Conservation (phyloP, 306 rosid species). For the Sesbania bispinosa region DNA sequence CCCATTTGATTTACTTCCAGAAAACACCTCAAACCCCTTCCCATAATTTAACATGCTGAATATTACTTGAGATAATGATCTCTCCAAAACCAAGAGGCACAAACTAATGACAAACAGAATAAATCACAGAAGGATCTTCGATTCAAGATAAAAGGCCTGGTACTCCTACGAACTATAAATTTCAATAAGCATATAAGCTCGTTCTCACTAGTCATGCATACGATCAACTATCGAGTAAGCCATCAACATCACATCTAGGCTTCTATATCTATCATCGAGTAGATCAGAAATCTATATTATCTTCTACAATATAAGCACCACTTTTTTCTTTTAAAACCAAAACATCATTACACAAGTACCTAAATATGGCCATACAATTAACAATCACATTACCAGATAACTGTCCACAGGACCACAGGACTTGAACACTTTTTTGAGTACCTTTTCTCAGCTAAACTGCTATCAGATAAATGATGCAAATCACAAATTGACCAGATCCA, state of each 20-base stretch:
- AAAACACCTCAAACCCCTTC: background rate
- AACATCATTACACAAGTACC: background rate
- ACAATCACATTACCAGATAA: background rate
- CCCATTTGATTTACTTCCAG: background rate
- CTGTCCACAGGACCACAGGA: background rate
- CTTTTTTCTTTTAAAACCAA: background rate
- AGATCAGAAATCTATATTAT: background rate
- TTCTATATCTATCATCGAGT: background rate
- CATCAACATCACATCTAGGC: background rate
- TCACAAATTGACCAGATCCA: background rate
- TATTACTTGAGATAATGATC: background rate
- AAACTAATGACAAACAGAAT: background rate
- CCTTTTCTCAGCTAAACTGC: background rate
- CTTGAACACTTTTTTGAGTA: background rate
- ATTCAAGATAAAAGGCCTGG: background rate
- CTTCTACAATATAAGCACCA: background rate
- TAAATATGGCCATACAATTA: background rate
- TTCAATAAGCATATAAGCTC: background rate
- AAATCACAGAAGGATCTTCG: background rate
- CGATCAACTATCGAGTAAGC: background rate
- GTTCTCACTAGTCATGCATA: background rate
- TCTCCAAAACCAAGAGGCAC: background rate
- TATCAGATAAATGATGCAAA: background rate
- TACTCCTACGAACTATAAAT: background rate
- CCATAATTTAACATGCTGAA: background rate